These are phyloP conservation scores for Candida labiduridarum DNA, from an alignment of 1,139 yeast genomes.

Conservation along the genomic window DNA sequence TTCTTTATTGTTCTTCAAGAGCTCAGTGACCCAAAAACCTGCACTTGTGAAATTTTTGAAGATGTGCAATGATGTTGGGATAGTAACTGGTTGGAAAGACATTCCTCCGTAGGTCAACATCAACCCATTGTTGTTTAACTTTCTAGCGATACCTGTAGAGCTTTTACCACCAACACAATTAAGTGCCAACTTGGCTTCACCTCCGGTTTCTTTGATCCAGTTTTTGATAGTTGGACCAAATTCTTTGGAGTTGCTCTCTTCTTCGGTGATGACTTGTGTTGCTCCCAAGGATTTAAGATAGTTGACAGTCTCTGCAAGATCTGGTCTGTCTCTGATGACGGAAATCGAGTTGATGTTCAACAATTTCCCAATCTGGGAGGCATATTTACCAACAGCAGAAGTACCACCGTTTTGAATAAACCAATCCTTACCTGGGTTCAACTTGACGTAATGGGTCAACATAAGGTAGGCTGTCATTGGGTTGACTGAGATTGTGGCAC, in stretches of 20 bases:
- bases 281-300: slow-evolving; percentile 74
- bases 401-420: slow-evolving; percentile 96
- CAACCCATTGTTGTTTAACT: slow-evolving; percentile 65
- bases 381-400: slow-evolving; percentile 94
- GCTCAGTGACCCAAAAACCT: slow-evolving; percentile 93
- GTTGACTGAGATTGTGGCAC: slow-evolving; percentile 88
- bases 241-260: slow-evolving; percentile 69
- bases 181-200: slow-evolving; percentile 71
- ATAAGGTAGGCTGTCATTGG: slow-evolving; percentile 92
- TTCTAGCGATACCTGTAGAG: slow-evolving; percentile 78
- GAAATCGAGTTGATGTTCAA: slow-evolving; percentile 83
- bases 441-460: slow-evolving; percentile 69
- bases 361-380: slow-evolving; percentile 79
- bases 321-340: slow-evolving; percentile 83
- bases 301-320: slow-evolving; percentile 62
- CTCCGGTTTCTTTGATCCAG: slow-evolving; percentile 59
- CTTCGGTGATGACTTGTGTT: slow-evolving; percentile 86
- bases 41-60: slow-evolving; percentile 84
- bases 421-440: slow-evolving; percentile 78
- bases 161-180: slow-evolving; percentile 95
- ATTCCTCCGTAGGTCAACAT: slow-evolving; percentile 96
- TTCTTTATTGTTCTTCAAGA: slow-evolving; percentile 64
- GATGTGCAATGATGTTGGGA: slow-evolving; percentile 87
- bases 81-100: slow-evolving; percentile 90
- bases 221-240: slow-evolving; percentile 62